Evolutionary conservation across 768 basidiomycete genomes (phyloP), one percentile per base, ranked within the genome.

Genomic region (Botryobasidium botryosum): DNA sequence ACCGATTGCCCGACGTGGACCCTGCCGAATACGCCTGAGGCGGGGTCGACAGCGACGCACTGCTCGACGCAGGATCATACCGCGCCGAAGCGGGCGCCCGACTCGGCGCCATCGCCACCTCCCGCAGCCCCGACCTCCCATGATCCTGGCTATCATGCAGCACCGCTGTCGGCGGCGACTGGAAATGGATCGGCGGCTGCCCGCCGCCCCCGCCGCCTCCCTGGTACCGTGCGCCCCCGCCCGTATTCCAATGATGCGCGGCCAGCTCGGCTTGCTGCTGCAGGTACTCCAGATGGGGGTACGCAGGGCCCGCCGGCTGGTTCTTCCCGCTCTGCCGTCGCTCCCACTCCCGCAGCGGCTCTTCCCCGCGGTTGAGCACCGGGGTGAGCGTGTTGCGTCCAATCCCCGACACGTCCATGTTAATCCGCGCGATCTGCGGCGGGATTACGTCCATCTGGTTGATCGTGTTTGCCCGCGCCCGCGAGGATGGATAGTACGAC

Each of bases 271-370:
- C 91, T 57, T 96, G 91, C 59, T 94, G 88, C 52, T 92, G 86
- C 40, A 97, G 62, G 57, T 74, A 85, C 58, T 92, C 90, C 27
- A 97, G 68, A 55, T 90, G 87, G 5, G 83, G 87, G 55, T 91
- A 88, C 21, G 77, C 55, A 79, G 75, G 13, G 75, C 72, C 47
- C 25, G 35, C 40, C 10, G 66, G 62, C 50, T 63, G 56, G 1
- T 73, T 68, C 54, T 79, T 80, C 15, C 79, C 84, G 8, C 76
- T 64, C 57, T 88, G 83, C 50, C 90, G 66, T 52, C 88, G 64
- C 62, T 97, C 94, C 92, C 92, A 97, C 62, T 96, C 92, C 35
- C 80, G 74, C 68, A 87, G 81, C 35, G 85, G 81, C 51, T 99
- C 92, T 52, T 97, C 92, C n/a, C n/a, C n/a, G 43, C 92, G 71